Conservation (phyloP, 2,329 filamentous ascomycete species). For the Ophiostoma tasmaniense region DNA sequence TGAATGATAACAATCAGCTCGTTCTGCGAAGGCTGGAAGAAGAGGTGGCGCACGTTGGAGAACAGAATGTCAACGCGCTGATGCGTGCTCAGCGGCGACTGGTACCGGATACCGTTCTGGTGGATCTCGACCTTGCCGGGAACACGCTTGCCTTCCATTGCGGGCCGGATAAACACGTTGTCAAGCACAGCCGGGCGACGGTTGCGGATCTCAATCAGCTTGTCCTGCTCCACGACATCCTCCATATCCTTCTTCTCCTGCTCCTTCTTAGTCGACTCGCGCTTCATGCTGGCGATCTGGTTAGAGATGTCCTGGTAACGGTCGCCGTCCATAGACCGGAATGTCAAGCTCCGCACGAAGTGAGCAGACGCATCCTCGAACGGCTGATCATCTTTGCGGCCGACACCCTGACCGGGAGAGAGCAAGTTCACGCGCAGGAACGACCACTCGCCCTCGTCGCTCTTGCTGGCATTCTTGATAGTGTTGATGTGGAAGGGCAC, state of each 20-base stretch:
- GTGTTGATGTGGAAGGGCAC: conserved; percentile 97
- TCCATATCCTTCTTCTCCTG: conserved; percentile 99
- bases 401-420: conserved; percentile 93
- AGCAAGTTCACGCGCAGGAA: conserved; percentile 96
- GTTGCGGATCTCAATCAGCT: conserved; percentile 74
- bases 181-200: conserved; percentile 84
- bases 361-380: conserved; percentile 95
- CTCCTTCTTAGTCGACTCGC: conserved; percentile 81
- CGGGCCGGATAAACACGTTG: conserved; percentile 90
- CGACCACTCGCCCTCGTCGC: conserved; percentile 86
- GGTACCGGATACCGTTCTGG: conserved; percentile 95
- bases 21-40: conserved; percentile 95
- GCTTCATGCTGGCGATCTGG: conserved; percentile 94
- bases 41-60: conserved; percentile 96
- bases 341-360: conserved; percentile 90
- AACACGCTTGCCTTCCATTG: conserved; percentile 93
- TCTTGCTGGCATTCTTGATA: conserved; percentile 98
- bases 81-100: conserved; percentile 69
- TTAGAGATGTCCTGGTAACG: conserved; percentile 85
- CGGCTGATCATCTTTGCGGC: conserved; percentile 91
- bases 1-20: conserved; percentile 98
- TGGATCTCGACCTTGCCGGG: conserved; percentile 95
- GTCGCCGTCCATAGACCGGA: conserved; percentile 81
- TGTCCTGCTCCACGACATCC: conserved; percentile 97
- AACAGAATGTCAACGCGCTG: conserved; percentile 90